A percentile compares a stretch with the other conserved stretches of the same genome.
phyloP scores from a whole-genome alignment of 2,329 filamentous ascomycete species.

The Fusarium falciforme region DNA sequence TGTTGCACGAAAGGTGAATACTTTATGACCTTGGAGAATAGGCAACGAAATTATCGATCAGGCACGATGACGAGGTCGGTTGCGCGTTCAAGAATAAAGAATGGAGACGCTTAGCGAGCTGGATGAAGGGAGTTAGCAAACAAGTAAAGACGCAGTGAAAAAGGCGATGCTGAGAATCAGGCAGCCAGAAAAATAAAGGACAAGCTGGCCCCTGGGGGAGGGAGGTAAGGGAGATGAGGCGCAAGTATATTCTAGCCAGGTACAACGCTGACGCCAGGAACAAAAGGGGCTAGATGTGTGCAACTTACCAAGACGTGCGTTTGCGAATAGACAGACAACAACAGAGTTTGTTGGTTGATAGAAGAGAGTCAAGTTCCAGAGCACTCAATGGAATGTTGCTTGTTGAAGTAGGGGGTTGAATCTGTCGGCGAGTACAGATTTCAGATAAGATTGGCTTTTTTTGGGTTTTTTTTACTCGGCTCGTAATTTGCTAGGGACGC shows the following conservation, averaged over 20 bases:
- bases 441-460: slow-evolving; percentile 28
- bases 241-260: slow-evolving; percentile 6
- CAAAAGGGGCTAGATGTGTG: slow-evolving; percentile 8
- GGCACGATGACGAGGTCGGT: slow-evolving; percentile 34
- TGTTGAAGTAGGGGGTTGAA: slow-evolving; percentile 18
- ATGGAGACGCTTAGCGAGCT: slow-evolving; percentile 35
- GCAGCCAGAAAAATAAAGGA: slow-evolving; percentile 36
- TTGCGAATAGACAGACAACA: slow-evolving; percentile 1
- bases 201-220: slow-evolving; percentile 36
- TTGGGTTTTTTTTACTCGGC: slow-evolving; percentile 10
- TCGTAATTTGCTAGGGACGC: slow-evolving; percentile 34
- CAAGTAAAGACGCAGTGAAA: background rate
- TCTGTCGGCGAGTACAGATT: slow-evolving; percentile 14
- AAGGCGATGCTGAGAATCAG: slow-evolving; percentile 11
- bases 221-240: slow-evolving; percentile 32
- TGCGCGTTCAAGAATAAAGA: slow-evolving; percentile 36
- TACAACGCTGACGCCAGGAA: slow-evolving; percentile 10
- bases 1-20: slow-evolving; percentile 17
- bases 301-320: slow-evolving; percentile 24
- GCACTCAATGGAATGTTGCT: slow-evolving; percentile 28
- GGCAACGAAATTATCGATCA: slow-evolving; percentile 42
- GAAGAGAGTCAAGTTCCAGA: slow-evolving; percentile 14
- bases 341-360: background rate
- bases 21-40: slow-evolving; percentile 34
- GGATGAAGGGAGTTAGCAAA: slow-evolving; percentile 21